phyloP scores from a whole-genome alignment of 1,139 yeast genomes.

The Kluyveromyces marxianus region DNA sequence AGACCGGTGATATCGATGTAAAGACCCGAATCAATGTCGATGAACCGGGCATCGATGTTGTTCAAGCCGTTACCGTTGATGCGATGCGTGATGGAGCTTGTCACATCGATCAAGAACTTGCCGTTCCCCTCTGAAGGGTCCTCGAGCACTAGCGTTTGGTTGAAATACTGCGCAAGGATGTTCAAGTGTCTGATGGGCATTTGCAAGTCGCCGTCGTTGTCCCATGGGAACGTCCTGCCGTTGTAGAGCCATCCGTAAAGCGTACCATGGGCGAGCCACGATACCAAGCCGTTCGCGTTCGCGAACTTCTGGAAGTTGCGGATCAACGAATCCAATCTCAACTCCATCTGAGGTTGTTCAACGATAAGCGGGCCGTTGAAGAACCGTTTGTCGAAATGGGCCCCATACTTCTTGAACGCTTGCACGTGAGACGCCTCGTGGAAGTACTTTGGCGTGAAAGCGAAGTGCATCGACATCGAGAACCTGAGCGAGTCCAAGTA shows the following conservation, averaged over 20 bases:
- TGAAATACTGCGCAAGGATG: conserved; percentile 45
- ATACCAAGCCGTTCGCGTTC: conserved; percentile 42
- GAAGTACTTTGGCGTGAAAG: conserved; percentile 39
- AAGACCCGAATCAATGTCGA: conserved; percentile 68
- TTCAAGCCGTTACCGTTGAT: conserved; percentile 44
- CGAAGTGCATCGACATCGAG: conserved; percentile 23
- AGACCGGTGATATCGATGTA: conserved; percentile 64
- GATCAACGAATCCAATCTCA: conserved; percentile 10
- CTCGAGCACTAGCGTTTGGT: conserved; percentile 50
- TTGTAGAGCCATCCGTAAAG: conserved; percentile 64
- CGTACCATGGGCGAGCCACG: conserved; percentile 67
- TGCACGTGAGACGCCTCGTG: conserved; percentile 35
- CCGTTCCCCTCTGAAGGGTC: conserved; percentile 59
- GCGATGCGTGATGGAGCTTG: conserved; percentile 36
- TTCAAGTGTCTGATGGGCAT: conserved; percentile 53
- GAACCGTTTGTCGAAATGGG: conserved; percentile 70
- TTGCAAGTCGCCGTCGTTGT: conserved; percentile 62
- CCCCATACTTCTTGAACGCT: conserved; percentile 39
- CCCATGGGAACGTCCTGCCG: conserved; percentile 67
- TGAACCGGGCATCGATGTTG: conserved; percentile 75
- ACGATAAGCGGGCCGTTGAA: conserved; percentile 47
- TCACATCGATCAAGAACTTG: conserved; percentile 47
- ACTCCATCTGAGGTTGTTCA: conserved; percentile 9
- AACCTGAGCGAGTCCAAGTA: conserved; percentile 23
- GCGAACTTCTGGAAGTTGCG: conserved; percentile 34